phyloP scores from a whole-genome alignment of 164 flowering plant genomes.

The Stephania yunnanensis region DNA sequence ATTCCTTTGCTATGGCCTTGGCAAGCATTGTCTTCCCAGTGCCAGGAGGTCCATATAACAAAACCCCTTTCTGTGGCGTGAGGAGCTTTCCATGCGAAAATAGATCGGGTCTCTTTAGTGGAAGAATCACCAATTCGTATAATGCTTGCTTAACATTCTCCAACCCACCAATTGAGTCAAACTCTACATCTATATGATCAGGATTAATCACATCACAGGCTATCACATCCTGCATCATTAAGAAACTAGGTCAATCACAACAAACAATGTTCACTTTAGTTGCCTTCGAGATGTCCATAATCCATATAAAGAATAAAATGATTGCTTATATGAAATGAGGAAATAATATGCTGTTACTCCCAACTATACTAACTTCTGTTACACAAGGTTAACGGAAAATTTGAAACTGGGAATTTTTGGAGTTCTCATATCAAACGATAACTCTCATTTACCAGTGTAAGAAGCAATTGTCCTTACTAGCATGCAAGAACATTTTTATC shows the following conservation, averaged over 20 bases:
- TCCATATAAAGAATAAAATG: background rate
- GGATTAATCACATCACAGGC: slow-evolving; percentile 71
- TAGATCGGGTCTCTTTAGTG: slow-evolving; percentile 55
- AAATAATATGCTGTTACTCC: background rate
- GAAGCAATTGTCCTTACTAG: no score
- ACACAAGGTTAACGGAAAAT: no score
- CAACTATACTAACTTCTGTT: background rate
- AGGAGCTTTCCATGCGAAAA: slow-evolving; percentile 66
- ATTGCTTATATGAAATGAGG: background rate
- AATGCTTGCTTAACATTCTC: slow-evolving; percentile 54
- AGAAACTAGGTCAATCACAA: background rate
- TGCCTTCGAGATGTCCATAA: no score
- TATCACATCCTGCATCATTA: slow-evolving; percentile 49
- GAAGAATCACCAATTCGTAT: slow-evolving; percentile 64
- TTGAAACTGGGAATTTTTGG: no score
- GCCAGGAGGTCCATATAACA: slow-evolving; percentile 75
- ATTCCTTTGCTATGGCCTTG: slow-evolving; percentile 75
- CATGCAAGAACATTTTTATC: no score
- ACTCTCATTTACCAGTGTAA: no score
- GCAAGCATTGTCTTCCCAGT: slow-evolving; percentile 84
- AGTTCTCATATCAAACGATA: no score
- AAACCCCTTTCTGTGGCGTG: slow-evolving; percentile 61
- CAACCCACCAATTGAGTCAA: slow-evolving; percentile 63
- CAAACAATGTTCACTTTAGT: background rate
- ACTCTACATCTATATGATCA: slow-evolving; percentile 54